These are phyloP conservation scores for Phoma sp. DNA, from an alignment of 2,329 filamentous ascomycete genomes.

Conservation along the genomic window DNA sequence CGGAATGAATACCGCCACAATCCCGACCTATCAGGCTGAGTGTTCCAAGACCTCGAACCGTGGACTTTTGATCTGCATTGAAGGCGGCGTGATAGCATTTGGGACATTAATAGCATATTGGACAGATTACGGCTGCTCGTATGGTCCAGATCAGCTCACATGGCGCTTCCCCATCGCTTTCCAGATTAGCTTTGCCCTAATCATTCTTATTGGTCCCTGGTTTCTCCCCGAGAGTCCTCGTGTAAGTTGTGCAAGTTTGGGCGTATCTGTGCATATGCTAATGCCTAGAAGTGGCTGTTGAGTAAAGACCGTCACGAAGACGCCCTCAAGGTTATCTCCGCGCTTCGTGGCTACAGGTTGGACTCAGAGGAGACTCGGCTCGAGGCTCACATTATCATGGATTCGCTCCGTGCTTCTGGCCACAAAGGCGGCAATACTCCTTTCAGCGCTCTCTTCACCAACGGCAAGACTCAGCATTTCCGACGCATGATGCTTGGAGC, in stretches of 20 bases:
- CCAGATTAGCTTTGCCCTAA: conserved; percentile 57
- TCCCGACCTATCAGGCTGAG: conserved; percentile 62
- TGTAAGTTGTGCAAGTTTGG: neutral
- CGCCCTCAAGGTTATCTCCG: conserved; percentile 61
- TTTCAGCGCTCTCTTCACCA: conserved; percentile 63
- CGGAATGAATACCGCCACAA: conserved; percentile 62
- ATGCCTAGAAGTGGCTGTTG: conserved; percentile 58
- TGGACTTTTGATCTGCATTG: conserved; percentile 66
- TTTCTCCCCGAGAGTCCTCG: conserved; percentile 68
- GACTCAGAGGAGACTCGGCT: conserved; percentile 63
- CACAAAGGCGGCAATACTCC: conserved; percentile 50
- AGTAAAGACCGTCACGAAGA: conserved; percentile 68
- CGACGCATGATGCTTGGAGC: conserved; percentile 67
- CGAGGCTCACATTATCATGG: conserved; percentile 71
- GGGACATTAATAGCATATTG: conserved; percentile 60
- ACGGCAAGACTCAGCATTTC: conserved; percentile 70
- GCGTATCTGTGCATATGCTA: neutral
- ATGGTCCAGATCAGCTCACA: conserved; percentile 36
- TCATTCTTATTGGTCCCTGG: conserved; percentile 64
- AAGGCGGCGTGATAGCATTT: conserved; percentile 59
- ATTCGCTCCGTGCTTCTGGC: conserved; percentile 55
- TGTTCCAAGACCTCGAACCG: conserved; percentile 62
- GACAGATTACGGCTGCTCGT: conserved; percentile 47
- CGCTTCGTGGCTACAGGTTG: conserved; percentile 54
- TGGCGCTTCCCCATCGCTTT: conserved; percentile 63